Percentiles rank a stretch among this genome's conserved stretches.
Conservation (phyloP, 805 yeast genomes). For the Candida tibetensis region DNA sequence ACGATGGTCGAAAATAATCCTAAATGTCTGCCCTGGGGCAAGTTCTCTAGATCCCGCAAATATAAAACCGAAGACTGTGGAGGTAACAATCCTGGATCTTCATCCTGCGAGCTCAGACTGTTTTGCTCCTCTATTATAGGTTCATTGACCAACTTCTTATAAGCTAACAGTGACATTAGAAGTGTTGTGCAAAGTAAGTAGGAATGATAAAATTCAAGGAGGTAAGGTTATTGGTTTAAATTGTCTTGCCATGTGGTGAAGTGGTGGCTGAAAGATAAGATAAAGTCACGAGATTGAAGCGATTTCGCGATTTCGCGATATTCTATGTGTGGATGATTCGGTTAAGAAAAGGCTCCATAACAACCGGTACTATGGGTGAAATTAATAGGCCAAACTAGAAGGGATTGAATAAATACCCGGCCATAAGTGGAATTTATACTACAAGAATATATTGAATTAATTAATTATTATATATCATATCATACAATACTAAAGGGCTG, state of each 20-base stretch:
- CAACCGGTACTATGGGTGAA: too few relatives aligned
- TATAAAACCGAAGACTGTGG: constrained; percentile 10
- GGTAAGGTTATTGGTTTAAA: too few relatives aligned
- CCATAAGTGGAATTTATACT: background rate
- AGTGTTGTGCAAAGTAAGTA: too few relatives aligned
- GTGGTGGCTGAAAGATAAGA: constrained; percentile 7
- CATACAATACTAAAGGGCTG: background rate
- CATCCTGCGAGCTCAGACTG: background rate
- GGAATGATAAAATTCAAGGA: too few relatives aligned
- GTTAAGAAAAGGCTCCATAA: too few relatives aligned
- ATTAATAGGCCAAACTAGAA: too few relatives aligned
- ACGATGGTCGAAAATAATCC: constrained; percentile 67
- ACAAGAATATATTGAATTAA: background rate
- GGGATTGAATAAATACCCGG: too few relatives aligned
- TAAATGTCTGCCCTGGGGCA: constrained; percentile 73
- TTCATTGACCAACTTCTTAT: background rate
- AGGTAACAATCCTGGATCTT: background rate
- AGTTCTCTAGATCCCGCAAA: constrained; percentile 43
- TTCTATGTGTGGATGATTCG: too few relatives aligned
- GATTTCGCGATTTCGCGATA: background rate
- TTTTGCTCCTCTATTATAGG: background rate
- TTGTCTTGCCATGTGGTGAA: too few relatives aligned
- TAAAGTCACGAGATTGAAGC: constrained; percentile 7
- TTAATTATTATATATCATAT: constrained; percentile 1
- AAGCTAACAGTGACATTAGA: background rate